A percentile compares a stretch with the other conserved stretches of the same genome.
Evolutionary conservation across 164 flowering plant species (phyloP).

Genomic region (Macadamia tetraphylla): DNA sequence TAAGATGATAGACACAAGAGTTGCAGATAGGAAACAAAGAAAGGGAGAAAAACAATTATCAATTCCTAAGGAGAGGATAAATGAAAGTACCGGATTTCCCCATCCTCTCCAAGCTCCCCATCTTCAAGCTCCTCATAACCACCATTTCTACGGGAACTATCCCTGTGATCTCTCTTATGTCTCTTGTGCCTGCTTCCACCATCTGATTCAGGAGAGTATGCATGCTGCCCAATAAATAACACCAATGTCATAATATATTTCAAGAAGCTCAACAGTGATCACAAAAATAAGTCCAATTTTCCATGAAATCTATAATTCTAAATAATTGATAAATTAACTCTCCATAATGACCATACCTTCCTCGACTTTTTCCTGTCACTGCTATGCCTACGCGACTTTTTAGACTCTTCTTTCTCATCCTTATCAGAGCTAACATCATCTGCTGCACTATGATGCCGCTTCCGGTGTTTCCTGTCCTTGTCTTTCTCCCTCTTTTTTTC

Average conservation of each 20-base stretch:
- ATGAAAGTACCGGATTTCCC: conserved; percentile 58
- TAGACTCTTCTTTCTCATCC: conserved; percentile 75
- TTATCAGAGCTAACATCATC: conserved; percentile 67
- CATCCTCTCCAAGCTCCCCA: conserved; percentile 96
- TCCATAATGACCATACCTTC: conserved; percentile 54
- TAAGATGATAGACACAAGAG: no score
- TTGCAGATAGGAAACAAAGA: background rate
- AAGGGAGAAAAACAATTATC: background rate
- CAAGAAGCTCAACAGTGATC: background rate
- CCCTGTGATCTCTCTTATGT: conserved; percentile 79
- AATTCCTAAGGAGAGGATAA: conserved; percentile 6
- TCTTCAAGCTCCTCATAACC: conserved; percentile 94
- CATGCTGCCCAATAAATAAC: conserved; percentile 35
- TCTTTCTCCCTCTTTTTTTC: conserved; percentile 71
- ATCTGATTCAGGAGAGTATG: conserved; percentile 74
- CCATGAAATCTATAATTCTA: background rate
- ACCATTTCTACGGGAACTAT: conserved; percentile 65
- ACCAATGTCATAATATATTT: background rate
- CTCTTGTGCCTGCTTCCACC: conserved; percentile 74
- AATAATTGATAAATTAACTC: background rate
- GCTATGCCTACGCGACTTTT: conserved; percentile 68
- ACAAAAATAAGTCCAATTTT: background rate
- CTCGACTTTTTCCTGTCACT: conserved; percentile 84
- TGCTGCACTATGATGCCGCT: conserved; percentile 50
- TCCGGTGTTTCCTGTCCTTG: conserved; percentile 61